phyloP scores from a whole-genome alignment of 345 rosid genomes.

The Barbarea vulgaris region DNA sequence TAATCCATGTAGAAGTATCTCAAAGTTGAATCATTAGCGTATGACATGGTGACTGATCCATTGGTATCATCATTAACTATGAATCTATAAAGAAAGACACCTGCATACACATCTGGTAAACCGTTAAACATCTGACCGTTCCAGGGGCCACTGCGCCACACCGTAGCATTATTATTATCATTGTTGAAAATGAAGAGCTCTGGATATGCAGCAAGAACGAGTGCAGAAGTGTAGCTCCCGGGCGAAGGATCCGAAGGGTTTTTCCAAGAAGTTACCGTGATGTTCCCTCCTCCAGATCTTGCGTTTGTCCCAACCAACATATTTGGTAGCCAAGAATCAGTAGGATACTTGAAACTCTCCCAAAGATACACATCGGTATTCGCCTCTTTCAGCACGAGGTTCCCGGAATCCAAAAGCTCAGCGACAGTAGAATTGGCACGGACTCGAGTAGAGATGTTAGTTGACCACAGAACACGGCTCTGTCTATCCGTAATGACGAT shows the following conservation, averaged over 20 bases:
- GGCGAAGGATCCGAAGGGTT: slow-evolving; percentile 55
- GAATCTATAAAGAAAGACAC: slow-evolving; percentile 39
- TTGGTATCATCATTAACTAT: slow-evolving; percentile 25
- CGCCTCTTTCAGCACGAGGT: slow-evolving; percentile 50
- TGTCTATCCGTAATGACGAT: slow-evolving; percentile 47
- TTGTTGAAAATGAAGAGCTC: slow-evolving; percentile 50
- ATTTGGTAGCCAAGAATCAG: slow-evolving; percentile 39
- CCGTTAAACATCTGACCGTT: slow-evolving; percentile 50
- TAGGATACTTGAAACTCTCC: slow-evolving; percentile 61
- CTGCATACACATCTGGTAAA: slow-evolving; percentile 26
- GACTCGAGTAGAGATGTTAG: slow-evolving; percentile 34
- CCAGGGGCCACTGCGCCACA: slow-evolving; percentile 70
- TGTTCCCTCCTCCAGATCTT: slow-evolving; percentile 35
- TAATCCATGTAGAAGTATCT: slow-evolving; percentile 38
- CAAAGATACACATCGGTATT: slow-evolving; percentile 32
- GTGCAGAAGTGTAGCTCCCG: slow-evolving; percentile 48
- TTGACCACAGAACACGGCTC: slow-evolving; percentile 55
- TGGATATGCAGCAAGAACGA: slow-evolving; percentile 38
- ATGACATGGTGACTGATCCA: slow-evolving; percentile 32
- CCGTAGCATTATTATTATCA: slow-evolving; percentile 26
- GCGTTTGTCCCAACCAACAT: slow-evolving; percentile 46
- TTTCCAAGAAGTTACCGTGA: slow-evolving; percentile 54
- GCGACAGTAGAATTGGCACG: slow-evolving; percentile 40
- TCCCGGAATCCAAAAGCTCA: slow-evolving; percentile 55
- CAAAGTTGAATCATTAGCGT: slow-evolving; percentile 6